Base-by-base conservation (phyloP, 148 eudicot genomes). In the Cornus florida region DNA sequence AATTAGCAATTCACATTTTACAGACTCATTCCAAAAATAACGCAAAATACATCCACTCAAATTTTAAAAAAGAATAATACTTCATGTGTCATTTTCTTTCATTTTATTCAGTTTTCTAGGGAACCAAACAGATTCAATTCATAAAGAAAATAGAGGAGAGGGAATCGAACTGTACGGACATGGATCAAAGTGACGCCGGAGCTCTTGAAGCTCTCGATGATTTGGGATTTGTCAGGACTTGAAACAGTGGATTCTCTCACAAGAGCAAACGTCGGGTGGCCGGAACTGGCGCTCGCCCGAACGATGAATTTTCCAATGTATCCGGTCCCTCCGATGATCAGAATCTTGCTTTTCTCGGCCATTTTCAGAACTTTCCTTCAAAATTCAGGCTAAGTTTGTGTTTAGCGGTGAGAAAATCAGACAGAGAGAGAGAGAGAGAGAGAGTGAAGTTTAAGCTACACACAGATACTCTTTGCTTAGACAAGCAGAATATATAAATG, bases 301-400 rank as follows among this genome's bases (percentile, higher is more conserved):
- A 70, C 73, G 73, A 70, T 70, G 73, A 35, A 16, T 11, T 70
- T 70, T n/a, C 73, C 73, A 22, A 70, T 43, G 73, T 70, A 70
- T 7, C 73, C 73, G 3, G 73, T 70, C 10, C 56, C 73, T 70
- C 73, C 73, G 56, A 70, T 70, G 73, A 39, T 24, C 56, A 70
- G 73, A 70, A 70, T 70, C 73, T 41, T 70, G 10, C 73, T 70
- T 17, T 70, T 70, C 8, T 31, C 73, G 12, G 56, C 13, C 73
- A 70, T 41, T 70, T 17, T 38, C 10, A 41, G 11, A 32, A 38
- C 3, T 60, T 17, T 62, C 66, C 66, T 3, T 62, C 9, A 20
- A 62, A 62, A 19, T 16, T 13, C 17, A 13, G 19, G 64, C 19
- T 17, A 57, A 2, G 64, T 62, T 1, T 17, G 24, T 0, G 23